These are phyloP conservation scores for Blastobotrys persicus DNA, from an alignment of 1,139 yeast species.

Conservation along the genomic window DNA sequence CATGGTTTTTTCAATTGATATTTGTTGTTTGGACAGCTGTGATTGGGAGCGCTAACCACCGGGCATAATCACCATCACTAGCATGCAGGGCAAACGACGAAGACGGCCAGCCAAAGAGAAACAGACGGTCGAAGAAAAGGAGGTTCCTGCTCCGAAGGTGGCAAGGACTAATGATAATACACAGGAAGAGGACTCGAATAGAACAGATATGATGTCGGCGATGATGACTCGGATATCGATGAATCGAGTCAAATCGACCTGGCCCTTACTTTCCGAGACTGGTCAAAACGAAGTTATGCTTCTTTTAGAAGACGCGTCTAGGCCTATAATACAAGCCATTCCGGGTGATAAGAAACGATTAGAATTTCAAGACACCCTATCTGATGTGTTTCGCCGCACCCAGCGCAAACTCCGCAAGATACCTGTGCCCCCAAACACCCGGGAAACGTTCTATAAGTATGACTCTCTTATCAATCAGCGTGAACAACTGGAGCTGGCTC, in stretches of 20 bases:
- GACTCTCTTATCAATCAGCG: constrained; percentile 23
- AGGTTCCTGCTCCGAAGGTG: too few species aligned
- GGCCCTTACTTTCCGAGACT: constrained; percentile 24
- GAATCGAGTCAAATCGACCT: constrained; percentile 20
- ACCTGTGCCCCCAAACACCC: constrained; percentile 26
- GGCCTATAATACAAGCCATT: constrained; percentile 22
- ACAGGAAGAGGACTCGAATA: background rate
- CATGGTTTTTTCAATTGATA: constrained; percentile 1
- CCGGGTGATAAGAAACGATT: constrained; percentile 20
- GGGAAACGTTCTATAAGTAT: constrained; percentile 23
- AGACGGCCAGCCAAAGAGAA: background rate
- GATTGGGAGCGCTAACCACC: background rate
- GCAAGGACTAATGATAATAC: background rate
- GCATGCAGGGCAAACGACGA: background rate
- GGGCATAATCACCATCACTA: background rate
- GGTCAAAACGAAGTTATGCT: constrained; percentile 22
- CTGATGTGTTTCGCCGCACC: constrained; percentile 12
- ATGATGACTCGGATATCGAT: constrained; percentile 16
- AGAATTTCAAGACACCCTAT: constrained; percentile 19
- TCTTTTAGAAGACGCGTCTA: constrained; percentile 20
- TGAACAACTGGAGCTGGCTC: constrained; percentile 24
- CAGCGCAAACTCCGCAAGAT: constrained; percentile 18
- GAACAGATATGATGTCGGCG: constrained; percentile 11
- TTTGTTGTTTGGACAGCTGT: background rate
- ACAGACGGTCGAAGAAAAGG: too few species aligned